Percentiles rank a stretch among this genome's conserved stretches.
Evolutionary conservation across 805 yeast species (phyloP).

Genomic region (Ogataea trehalophila): DNA sequence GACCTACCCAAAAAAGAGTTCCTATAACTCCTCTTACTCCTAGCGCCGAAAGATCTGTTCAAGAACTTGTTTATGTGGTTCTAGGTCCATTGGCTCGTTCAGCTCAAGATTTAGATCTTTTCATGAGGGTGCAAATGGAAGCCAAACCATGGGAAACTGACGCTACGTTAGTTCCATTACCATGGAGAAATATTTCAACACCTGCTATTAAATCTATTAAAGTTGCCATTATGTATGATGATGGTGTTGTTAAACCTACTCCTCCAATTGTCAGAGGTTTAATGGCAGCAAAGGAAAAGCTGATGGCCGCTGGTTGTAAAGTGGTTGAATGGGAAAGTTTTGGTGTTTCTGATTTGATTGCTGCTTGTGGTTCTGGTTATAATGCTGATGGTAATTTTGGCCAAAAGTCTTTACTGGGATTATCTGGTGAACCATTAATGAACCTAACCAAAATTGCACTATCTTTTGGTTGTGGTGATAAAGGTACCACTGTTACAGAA

Average conservation of each 20-base stretch:
- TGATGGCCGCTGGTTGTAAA: too few relatives aligned
- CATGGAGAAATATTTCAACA: constrained; percentile 40
- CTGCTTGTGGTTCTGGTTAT: too few relatives aligned
- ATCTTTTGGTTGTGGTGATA: too few relatives aligned
- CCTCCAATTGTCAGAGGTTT: constrained; percentile 43
- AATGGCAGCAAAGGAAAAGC: constrained; percentile 37
- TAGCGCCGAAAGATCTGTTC: constrained; percentile 11
- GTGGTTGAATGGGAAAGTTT: too few relatives aligned
- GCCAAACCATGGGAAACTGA: constrained; percentile 55
- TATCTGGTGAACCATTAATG: too few relatives aligned
- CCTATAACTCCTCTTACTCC: constrained; percentile 22
- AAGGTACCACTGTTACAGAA: too few relatives aligned
- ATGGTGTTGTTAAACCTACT: constrained; percentile 45
- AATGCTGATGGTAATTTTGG: too few relatives aligned
- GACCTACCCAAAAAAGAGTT: constrained; percentile 46
- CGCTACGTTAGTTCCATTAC: constrained; percentile 41
- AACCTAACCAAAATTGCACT: too few relatives aligned
- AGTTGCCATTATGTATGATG: constrained; percentile 44
- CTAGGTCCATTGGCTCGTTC: constrained; percentile 44
- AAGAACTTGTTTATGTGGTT: constrained; percentile 43
- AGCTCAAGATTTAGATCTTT: constrained; percentile 45
- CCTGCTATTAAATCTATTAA: constrained; percentile 23
- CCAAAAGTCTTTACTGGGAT: too few relatives aligned
- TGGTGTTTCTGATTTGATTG: too few relatives aligned
- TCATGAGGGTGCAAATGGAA: constrained; percentile 40